Conservation (phyloP, 192 early-diverging fungal species). For the Coemansia sp. region DNA sequence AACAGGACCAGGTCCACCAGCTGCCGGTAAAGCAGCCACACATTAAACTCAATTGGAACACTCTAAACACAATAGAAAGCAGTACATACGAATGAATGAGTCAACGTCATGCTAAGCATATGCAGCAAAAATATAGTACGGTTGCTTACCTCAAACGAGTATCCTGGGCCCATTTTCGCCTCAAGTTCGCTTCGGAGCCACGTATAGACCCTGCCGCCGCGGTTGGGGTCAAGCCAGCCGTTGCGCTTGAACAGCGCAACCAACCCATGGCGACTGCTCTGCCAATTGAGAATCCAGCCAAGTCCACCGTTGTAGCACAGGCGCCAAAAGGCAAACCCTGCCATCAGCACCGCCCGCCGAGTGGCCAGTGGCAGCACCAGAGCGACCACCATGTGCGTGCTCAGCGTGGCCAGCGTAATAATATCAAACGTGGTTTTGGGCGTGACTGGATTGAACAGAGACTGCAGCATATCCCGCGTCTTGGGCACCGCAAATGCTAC, state of each 20-base stretch:
- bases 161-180: constrained; percentile 76
- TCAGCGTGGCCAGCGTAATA: constrained; percentile 63
- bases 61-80: constrained; percentile 4
- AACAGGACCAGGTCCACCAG: constrained; percentile 89
- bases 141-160: constrained; percentile 63
- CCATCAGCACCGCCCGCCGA: constrained; percentile 63
- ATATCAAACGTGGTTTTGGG: constrained; percentile 76
- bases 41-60: constrained; percentile 93
- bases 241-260: constrained; percentile 68
- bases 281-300: constrained; percentile 75
- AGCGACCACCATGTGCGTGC: constrained; percentile 63
- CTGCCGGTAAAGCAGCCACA: constrained; percentile 93
- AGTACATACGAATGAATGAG: neutral
- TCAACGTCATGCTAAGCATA: neutral
- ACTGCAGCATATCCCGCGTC: constrained; percentile 71
- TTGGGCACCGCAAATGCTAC: constrained; percentile 63
- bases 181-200: constrained; percentile 69
- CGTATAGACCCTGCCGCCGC: constrained; percentile 54
- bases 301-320: constrained; percentile 82
- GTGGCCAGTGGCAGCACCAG: constrained; percentile 58
- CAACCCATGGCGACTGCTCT: constrained; percentile 71
- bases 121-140: neutral
- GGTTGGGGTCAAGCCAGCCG: constrained; percentile 62
- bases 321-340: constrained; percentile 84
- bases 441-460: constrained; percentile 66